Conservation (phyloP, 768 basidiomycete species). For the Kwoniella dendrophila region DNA sequence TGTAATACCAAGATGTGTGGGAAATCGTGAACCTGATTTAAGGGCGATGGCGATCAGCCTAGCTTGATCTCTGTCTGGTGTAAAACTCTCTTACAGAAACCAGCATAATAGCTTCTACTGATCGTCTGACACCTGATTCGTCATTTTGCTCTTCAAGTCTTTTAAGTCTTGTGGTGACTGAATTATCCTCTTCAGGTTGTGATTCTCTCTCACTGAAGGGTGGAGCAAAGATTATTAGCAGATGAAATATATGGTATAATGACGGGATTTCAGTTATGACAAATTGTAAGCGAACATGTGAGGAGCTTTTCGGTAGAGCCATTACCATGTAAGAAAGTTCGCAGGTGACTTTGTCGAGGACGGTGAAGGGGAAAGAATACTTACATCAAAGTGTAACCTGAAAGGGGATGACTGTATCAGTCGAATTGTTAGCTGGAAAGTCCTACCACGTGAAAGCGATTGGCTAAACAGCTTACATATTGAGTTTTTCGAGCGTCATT, state of each 20-base stretch:
- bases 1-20: constrained; percentile 98
- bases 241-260: too few relatives aligned
- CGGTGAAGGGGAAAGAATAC: neutral
- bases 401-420: constrained; percentile 12
- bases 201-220: constrained; percentile 86
- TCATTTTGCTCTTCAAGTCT: constrained; percentile 95
- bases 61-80: neutral
- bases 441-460: neutral
- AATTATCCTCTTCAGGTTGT: constrained; percentile 96
- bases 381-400: constrained; percentile 21
- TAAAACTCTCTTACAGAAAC: constrained; percentile 35
- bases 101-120: constrained; percentile 67
- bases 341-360: too few relatives aligned
- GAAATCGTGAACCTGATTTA: constrained; percentile 68
- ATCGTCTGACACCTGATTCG: constrained; percentile 91
- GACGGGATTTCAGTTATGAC: too few relatives aligned
- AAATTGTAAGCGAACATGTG: too few relatives aligned
- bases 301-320: too few relatives aligned
- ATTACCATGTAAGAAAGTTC: too few relatives aligned
- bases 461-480: constrained; percentile 1
- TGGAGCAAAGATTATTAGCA: too few relatives aligned
- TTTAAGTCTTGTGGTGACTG: constrained; percentile 89
- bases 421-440: neutral
- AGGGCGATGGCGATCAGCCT: neutral
- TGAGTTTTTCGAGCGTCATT: constrained; percentile 5